These are phyloP conservation scores for Trametes polyzona DNA, from an alignment of 1,284 basidiomycete genomes.

Conservation along the genomic window DNA sequence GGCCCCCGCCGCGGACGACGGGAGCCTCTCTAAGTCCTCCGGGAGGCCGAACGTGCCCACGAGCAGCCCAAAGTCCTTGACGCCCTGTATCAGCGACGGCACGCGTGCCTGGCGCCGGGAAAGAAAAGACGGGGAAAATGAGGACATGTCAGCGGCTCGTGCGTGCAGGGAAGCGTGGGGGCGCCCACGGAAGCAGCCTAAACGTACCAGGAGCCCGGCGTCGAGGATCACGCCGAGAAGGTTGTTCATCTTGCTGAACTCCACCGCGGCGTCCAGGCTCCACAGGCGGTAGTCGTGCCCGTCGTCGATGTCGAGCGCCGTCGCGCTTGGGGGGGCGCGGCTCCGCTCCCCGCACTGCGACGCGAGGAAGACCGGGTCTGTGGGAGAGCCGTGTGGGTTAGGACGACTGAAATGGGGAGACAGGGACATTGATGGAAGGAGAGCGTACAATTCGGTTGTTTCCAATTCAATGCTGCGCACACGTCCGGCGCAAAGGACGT, in stretches of 20 bases:
- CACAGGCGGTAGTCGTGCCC: constrained; percentile 57
- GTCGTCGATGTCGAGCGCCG: constrained; percentile 49
- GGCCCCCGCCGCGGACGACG: constrained; percentile 40
- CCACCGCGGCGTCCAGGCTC: constrained; percentile 90
- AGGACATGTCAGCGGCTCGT: no score
- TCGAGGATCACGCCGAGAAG: constrained; percentile 92
- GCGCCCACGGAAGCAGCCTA: not conserved
- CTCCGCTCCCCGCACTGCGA: constrained; percentile 79
- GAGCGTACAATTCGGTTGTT: constrained; percentile 93
- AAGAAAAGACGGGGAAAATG: no score
- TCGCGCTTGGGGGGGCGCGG: constrained; percentile 42
- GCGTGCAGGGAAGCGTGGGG: no score
- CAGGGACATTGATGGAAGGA: constrained; percentile 6
- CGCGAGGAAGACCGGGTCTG: constrained; percentile 96
- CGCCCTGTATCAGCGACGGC: constrained; percentile 83
- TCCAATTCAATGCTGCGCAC: constrained; percentile 95
- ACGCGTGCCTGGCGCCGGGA: constrained; percentile 59
- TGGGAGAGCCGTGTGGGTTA: constrained; percentile 4
- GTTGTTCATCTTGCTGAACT: constrained; percentile 94
- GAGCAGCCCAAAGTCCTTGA: constrained; percentile 88
- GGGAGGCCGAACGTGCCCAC: constrained; percentile 77
- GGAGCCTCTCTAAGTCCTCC: constrained; percentile 48
- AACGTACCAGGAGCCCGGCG: constrained; percentile 81
- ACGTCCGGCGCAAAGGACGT: constrained; percentile 88
- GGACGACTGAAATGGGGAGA: not conserved